These are phyloP conservation scores for Simplicillium aogashimaense DNA, from an alignment of 2,329 filamentous ascomycete species.

Conservation along the genomic window DNA sequence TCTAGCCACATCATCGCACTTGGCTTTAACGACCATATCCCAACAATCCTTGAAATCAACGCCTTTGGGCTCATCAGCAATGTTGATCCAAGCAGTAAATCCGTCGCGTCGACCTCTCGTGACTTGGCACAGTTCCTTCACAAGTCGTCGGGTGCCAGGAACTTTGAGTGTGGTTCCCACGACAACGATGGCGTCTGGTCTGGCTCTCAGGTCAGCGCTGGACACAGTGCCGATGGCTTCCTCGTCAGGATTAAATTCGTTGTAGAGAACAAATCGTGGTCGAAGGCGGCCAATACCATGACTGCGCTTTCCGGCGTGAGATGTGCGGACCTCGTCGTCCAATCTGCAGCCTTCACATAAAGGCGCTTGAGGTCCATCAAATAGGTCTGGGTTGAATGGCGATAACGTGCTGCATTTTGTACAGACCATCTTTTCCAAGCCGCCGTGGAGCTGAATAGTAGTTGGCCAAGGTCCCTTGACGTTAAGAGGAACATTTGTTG, in stretches of 20 bases:
- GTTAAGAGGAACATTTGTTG: slow-evolving; percentile 71
- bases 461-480: slow-evolving; percentile 84
- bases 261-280: slow-evolving; percentile 92
- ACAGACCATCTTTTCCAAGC: slow-evolving; percentile 92
- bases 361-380: slow-evolving; percentile 76
- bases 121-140: slow-evolving; percentile 80
- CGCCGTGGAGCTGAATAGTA: slow-evolving; percentile 88
- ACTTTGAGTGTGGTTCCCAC: slow-evolving; percentile 95
- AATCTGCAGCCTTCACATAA: slow-evolving; percentile 66
- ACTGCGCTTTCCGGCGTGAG: slow-evolving; percentile 73
- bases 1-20: slow-evolving; percentile 78
- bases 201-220: slow-evolving; percentile 70
- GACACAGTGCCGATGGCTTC: slow-evolving; percentile 92
- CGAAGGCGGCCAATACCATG: slow-evolving; percentile 86
- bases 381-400: slow-evolving; percentile 68
- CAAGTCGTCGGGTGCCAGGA: slow-evolving; percentile 80
- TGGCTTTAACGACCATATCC: slow-evolving; percentile 81
- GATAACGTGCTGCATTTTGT: slow-evolving; percentile 77
- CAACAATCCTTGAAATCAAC: slow-evolving; percentile 86
- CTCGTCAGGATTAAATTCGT: slow-evolving; percentile 92
- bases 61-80: slow-evolving; percentile 71
- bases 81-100: slow-evolving; percentile 89
- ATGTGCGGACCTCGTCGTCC: slow-evolving; percentile 66
- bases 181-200: slow-evolving; percentile 87
- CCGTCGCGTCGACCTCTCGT: slow-evolving; percentile 77